These are phyloP conservation scores for Helenozyma baotianmanensis DNA, from an alignment of 805 yeast genomes.

Conservation along the genomic window DNA sequence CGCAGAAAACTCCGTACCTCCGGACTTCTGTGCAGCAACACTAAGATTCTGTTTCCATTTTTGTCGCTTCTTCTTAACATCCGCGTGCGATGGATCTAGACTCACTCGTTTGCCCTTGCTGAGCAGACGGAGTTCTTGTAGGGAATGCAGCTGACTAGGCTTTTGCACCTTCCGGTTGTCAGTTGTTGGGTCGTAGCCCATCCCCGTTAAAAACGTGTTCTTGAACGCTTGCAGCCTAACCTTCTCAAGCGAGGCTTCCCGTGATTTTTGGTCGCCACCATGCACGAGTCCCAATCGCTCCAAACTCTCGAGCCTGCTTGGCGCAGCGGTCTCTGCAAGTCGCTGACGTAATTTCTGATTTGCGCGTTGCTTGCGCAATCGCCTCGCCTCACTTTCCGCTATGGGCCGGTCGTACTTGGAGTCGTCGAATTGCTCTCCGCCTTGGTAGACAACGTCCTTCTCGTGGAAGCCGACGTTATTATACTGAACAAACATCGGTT, in stretches of 20 bases:
- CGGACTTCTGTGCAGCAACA: no score
- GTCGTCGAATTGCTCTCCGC: conserved; percentile 17
- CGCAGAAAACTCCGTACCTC: no score
- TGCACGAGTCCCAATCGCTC: conserved; percentile 16
- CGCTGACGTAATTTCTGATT: conserved; percentile 13
- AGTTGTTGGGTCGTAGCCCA: conserved; percentile 53
- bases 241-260: conserved; percentile 6
- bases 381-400: conserved; percentile 11
- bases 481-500: conserved; percentile 17
- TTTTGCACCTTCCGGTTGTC: conserved; percentile 3
- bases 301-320: conserved; percentile 9
- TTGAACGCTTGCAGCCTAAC: conserved; percentile 33
- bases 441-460: conserved; percentile 11
- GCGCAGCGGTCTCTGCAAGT: conserved; percentile 9
- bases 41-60: conserved; percentile 20
- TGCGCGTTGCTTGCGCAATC: conserved; percentile 15
- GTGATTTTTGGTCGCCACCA: conserved; percentile 14
- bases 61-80: conserved; percentile 10
- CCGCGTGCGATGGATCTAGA: conserved; percentile 15
- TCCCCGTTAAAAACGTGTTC: conserved; percentile 31
- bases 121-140: conserved; percentile 12
- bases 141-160: conserved; percentile 6
- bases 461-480: conserved; percentile 12
- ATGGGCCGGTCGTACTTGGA: conserved; percentile 16
- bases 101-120: conserved; percentile 12